A percentile compares a stretch with the other conserved stretches of the same genome.
phyloP scores from a whole-genome alignment of 768 basidiomycete genomes.

The Serpula lacrymans region DNA sequence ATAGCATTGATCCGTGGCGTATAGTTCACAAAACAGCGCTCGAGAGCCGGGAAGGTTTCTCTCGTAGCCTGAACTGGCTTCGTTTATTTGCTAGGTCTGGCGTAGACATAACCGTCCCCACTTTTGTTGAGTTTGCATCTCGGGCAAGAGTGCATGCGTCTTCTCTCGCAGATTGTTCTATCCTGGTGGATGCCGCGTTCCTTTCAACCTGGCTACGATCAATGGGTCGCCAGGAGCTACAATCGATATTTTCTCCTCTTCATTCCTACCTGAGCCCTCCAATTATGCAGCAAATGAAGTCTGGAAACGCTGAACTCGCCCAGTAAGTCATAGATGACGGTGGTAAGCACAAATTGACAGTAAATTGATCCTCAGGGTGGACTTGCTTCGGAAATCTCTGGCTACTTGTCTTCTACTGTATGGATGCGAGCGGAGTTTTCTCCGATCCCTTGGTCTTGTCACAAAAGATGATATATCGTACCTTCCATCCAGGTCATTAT shows the following conservation, averaged over 20 bases:
- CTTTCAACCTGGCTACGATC: constrained; percentile 61
- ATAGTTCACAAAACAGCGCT: constrained; percentile 43
- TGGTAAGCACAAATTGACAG: too few relatives aligned
- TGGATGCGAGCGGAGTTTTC: constrained; percentile 55
- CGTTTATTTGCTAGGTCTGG: constrained; percentile 60
- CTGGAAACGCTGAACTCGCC: constrained; percentile 23
- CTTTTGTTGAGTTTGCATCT: constrained; percentile 45
- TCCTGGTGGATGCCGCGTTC: constrained; percentile 53
- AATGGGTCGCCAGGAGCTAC: constrained; percentile 57
- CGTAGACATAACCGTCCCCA: constrained; percentile 53
- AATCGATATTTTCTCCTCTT: constrained; percentile 44
- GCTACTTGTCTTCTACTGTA: constrained; percentile 60
- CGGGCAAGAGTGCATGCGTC: constrained; percentile 36
- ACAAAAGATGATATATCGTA: constrained; percentile 42
- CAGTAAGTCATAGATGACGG: constrained; percentile 38
- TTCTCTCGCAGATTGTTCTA: constrained; percentile 41
- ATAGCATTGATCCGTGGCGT: constrained; percentile 52
- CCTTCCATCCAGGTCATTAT: constrained; percentile 55
- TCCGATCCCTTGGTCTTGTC: constrained; percentile 47
- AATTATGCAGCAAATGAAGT: constrained; percentile 35
- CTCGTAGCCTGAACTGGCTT: constrained; percentile 55
- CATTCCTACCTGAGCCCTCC: constrained; percentile 41
- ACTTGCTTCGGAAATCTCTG: constrained; percentile 60
- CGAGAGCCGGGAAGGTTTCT: constrained; percentile 39
- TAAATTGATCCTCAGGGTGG: constrained; percentile 22